These are phyloP conservation scores for Kappamyces sp. DNA, from an alignment of 192 early-diverging fungal species.

Conservation along the genomic window DNA sequence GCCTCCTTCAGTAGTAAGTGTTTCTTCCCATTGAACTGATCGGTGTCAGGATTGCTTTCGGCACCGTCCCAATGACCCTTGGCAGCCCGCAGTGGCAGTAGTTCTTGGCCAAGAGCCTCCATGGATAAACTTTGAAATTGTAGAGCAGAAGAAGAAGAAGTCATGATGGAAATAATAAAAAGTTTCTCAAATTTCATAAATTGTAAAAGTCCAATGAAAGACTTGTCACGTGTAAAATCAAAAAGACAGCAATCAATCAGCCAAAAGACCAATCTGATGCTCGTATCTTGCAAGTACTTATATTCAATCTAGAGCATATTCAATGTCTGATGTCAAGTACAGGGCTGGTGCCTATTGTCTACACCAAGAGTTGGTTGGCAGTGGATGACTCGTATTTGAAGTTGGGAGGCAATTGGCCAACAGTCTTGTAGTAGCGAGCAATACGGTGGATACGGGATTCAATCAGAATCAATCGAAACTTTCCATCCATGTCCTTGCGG, in stretches of 20 bases:
- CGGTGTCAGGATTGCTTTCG: neutral
- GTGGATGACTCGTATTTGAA: conserved; percentile 93
- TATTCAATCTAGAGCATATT: no score
- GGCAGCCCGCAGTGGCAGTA: neutral
- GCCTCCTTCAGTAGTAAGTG: conserved; percentile 6
- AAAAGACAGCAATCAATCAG: no score
- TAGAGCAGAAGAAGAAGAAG: no score
- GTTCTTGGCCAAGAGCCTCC: neutral
- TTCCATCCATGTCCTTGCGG: conserved; percentile 98
- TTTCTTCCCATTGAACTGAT: conserved; percentile 9
- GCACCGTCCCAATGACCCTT: conserved; percentile 14
- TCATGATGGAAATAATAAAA: no score
- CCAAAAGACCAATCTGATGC: no score
- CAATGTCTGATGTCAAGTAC: no score
- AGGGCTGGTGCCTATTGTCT: conserved; percentile 32
- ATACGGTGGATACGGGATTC: conserved; percentile 98
- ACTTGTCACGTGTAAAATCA: no score
- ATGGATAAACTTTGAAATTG: no score
- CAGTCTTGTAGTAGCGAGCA: conserved; percentile 97
- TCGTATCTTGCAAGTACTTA: no score
- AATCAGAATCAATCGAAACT: conserved; percentile 97
- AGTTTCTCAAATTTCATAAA: no score
- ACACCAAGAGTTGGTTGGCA: conserved; percentile 14
- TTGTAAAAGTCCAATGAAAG: no score
- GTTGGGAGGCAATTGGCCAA: conserved; percentile 90